Evolutionary conservation across 768 basidiomycete genomes (phyloP).

Genomic region (Mycena galericulata): DNA sequence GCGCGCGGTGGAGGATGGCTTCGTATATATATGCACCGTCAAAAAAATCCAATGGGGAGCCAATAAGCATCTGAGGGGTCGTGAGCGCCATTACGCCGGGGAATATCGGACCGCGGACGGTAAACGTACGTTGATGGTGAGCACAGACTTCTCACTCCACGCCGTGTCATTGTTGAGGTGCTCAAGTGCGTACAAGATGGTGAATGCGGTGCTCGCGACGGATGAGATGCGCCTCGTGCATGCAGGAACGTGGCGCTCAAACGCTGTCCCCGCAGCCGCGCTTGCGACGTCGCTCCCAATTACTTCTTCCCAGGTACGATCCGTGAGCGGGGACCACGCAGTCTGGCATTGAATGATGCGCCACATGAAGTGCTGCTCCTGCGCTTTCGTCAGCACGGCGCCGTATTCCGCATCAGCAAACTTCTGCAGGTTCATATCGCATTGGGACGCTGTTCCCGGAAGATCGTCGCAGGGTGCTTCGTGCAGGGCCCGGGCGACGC

Average conservation of each 20-base stretch:
- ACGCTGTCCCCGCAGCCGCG: background rate
- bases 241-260: constrained; percentile 1
- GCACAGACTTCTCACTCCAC: constrained; percentile 15
- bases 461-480: background rate
- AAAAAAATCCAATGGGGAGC: background rate
- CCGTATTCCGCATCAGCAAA: background rate
- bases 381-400: constrained; percentile 1
- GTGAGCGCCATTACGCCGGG: background rate
- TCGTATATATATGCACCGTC: constrained; percentile 1
- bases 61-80: constrained; percentile 2
- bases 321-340: constrained; percentile 6
- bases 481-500: too few species aligned
- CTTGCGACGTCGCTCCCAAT: constrained; percentile 5
- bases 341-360: constrained; percentile 7
- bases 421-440: background rate
- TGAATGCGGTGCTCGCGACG: constrained; percentile 5
- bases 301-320: constrained; percentile 4
- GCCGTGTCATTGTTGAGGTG: constrained; percentile 10
- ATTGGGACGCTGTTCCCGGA: background rate
- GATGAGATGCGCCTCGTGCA: constrained; percentile 19
- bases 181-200: constrained; percentile 20
- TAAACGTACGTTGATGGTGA: constrained; percentile 12
- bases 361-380: constrained; percentile 14
- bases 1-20: constrained; percentile 20
- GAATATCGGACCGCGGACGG: background rate